phyloP scores from a whole-genome alignment of 805 yeast species.

The Cyberlindnera petersonii region DNA sequence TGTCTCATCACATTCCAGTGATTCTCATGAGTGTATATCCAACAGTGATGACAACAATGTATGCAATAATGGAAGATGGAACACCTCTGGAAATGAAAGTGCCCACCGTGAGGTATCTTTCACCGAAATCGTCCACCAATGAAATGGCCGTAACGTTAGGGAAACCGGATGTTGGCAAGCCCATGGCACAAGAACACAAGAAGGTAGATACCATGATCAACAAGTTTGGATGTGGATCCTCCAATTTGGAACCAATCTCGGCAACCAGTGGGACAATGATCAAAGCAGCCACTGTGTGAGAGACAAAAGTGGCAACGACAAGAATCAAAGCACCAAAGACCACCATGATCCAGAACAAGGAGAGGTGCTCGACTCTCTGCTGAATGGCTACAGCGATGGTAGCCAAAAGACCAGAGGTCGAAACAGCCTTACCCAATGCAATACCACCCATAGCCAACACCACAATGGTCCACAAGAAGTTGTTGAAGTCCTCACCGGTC shows the following conservation, averaged over 20 bases:
- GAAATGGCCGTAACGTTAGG: conserved; percentile 98
- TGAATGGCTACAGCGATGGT: conserved; percentile 75
- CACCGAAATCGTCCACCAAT: conserved; percentile 87
- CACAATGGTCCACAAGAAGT: conserved; percentile 95
- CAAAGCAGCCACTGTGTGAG: conserved; percentile 96
- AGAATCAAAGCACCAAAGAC: conserved; percentile 80
- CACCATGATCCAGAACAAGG: conserved; percentile 67
- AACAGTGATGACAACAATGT: conserved; percentile 65
- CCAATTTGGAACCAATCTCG: conserved; percentile 75
- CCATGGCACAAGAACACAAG: conserved; percentile 95
- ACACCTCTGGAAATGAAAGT: conserved; percentile 89
- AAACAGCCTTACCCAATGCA: conserved; percentile 91
- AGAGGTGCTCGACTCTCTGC: conserved; percentile 56
- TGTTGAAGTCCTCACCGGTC: conserved; percentile 88
- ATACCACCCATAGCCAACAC: conserved; percentile 97
- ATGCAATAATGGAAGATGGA: conserved; percentile 77
- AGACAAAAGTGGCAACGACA: conserved; percentile 88
- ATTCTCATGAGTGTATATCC: conserved; percentile 73
- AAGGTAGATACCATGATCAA: conserved; percentile 62
- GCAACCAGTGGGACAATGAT: conserved; percentile 87
- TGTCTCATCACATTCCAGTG: conserved; percentile 35
- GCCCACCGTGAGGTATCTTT: conserved; percentile 80
- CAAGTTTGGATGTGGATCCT: conserved; percentile 79
- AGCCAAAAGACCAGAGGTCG: conserved; percentile 80
- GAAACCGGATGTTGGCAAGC: conserved; percentile 94